Evolutionary conservation across 441 rosid genomes (phyloP), one percentile per base, ranked within the genome.

Genomic region (Cnidoscolus chayamansa): DNA sequence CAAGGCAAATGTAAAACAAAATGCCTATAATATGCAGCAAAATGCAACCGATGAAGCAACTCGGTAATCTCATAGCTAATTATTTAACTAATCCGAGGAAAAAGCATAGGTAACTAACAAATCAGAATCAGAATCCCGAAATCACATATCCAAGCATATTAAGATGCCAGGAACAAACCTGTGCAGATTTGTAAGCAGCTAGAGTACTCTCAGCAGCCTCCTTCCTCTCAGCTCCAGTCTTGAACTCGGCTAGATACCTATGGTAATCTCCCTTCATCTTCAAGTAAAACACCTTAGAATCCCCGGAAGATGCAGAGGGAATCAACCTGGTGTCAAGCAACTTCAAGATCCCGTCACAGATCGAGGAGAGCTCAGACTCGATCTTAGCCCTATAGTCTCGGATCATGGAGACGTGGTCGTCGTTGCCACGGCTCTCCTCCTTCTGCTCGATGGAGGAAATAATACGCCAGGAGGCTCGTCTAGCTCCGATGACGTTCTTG

Each of bases 231-330:
- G 93, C 81, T 6, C 90, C 86, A 62, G 91, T 88, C 88, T 91
- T 91, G 77, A 93, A 93, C 81, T 93, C 98, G 10, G 98, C 98
- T n/a, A 93, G 88, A 74, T 93, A 93, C 74, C 97, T 81, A 75
- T 89, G 88, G 77, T 93, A 93, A 70, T 93, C 98, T 25, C 98
- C 98, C 83, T 91, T 93, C 98, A 93, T 93, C 84, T 93, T 93
- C 65, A 93, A 83, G 85, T 93, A 93, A 57, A 93, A 93, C 35
- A 93, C 96, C 90, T 91, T 93, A 43, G 98, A 93, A 79, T 93
- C 98, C 3, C 96, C 90, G 20, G 89, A 47, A 8, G 92, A 80
- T 7, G 97, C 96, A 1, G 96, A 74, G 51, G 97, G 97, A 80
- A 93, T 64, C 70, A 93, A 89, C 80, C 89, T 89, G 9, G 96